These are phyloP conservation scores for Chrysanthemum makinoi DNA, from an alignment of 129 eudicot genomes.

Conservation along the genomic window DNA sequence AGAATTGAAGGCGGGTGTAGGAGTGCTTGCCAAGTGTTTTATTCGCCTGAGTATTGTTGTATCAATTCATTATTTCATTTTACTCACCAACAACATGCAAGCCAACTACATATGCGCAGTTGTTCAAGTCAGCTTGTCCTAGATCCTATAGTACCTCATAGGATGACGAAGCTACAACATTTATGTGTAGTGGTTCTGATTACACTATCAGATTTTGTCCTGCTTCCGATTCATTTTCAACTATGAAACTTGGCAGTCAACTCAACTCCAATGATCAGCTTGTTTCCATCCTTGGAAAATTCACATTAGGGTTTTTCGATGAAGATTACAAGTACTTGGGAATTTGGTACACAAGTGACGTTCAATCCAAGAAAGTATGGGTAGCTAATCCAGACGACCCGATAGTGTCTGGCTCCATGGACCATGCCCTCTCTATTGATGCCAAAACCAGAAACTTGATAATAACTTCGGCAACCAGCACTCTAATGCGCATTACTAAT, in stretches of 20 bases:
- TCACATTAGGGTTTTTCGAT: constrained; percentile 36
- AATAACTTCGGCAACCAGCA: neutral
- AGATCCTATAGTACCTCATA: constrained; percentile 22
- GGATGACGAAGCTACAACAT: constrained; percentile 15
- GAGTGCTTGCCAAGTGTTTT: constrained; percentile 39
- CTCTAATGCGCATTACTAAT: constrained; percentile 22
- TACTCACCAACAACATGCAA: constrained; percentile 21
- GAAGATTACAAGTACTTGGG: constrained; percentile 29
- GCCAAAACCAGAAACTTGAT: constrained; percentile 25
- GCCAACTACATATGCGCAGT: constrained; percentile 22
- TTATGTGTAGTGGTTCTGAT: constrained; percentile 14
- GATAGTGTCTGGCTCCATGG: neutral
- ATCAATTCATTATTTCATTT: neutral
- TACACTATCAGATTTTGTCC: constrained; percentile 29
- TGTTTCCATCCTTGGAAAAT: constrained; percentile 19
- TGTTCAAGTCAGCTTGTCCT: constrained; percentile 38
- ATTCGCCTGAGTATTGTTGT: constrained; percentile 42
- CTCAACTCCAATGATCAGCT: constrained; percentile 9
- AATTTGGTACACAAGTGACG: constrained; percentile 37
- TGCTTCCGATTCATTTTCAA: constrained; percentile 10
- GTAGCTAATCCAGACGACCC: constrained; percentile 36
- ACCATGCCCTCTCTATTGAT: constrained; percentile 15
- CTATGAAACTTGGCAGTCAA: constrained; percentile 18
- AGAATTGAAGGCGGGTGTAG: constrained; percentile 32
- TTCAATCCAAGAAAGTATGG: constrained; percentile 29